Evolutionary conservation across 2,329 filamentous ascomycete genomes (phyloP).

Genomic region (Aspergillus arachidicola): DNA sequence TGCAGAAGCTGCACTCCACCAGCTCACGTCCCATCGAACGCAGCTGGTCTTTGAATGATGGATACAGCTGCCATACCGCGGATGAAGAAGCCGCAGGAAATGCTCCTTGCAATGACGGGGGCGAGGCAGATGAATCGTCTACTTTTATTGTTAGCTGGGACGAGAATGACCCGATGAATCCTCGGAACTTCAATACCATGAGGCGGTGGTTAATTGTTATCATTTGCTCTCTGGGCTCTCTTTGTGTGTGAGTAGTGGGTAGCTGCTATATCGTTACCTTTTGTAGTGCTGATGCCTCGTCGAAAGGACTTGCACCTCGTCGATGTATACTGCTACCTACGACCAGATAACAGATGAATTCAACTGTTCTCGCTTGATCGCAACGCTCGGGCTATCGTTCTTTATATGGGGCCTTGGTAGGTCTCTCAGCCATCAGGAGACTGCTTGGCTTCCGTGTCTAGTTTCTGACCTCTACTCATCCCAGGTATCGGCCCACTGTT

Average conservation of each 20-base stretch:
- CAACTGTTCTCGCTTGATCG: slow-evolving; percentile 68
- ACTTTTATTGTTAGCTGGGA: slow-evolving; percentile 75
- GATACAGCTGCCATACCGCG: slow-evolving; percentile 29
- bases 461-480: slow-evolving; percentile 14
- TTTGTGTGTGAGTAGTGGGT: slow-evolving; percentile 74
- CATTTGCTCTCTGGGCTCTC: slow-evolving; percentile 72
- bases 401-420: slow-evolving; percentile 76
- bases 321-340: slow-evolving; percentile 88
- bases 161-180: slow-evolving; percentile 72
- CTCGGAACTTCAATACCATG: slow-evolving; percentile 65
- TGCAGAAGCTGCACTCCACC: slow-evolving; percentile 26
- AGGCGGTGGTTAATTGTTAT: slow-evolving; percentile 79
- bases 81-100: slow-evolving; percentile 28
- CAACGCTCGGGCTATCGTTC: slow-evolving; percentile 76
- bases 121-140: slow-evolving; percentile 24
- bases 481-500: slow-evolving; percentile 64
- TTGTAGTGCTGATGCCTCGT: slow-evolving; percentile 5
- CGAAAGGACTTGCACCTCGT: slow-evolving; percentile 75
- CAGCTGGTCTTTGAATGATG: slow-evolving; percentile 41
- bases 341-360: slow-evolving; percentile 75
- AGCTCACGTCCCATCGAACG: slow-evolving; percentile 33
- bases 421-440: slow-evolving; percentile 15
- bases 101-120: slow-evolving; percentile 13
- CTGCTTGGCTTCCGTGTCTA: not conserved
- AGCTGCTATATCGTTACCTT: not conserved